A percentile compares a stretch with the other conserved stretches of the same genome.
These are phyloP conservation scores for Collybiopsis luxurians DNA, from an alignment of 768 basidiomycete species.

Conservation along the genomic window DNA sequence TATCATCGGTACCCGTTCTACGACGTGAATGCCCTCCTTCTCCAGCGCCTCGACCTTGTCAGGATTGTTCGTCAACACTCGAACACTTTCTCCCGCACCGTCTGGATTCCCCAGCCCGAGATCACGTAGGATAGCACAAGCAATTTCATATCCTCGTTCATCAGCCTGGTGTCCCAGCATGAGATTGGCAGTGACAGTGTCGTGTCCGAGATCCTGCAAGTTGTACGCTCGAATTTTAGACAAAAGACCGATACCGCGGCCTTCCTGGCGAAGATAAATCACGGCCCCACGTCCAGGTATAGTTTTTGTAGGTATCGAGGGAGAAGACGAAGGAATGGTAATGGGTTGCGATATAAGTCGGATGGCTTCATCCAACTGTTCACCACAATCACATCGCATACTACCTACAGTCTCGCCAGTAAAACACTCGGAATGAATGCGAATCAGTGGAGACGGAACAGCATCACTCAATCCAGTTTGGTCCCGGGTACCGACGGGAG, in stretches of 20 bases:
- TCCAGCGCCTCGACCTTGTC: slow-evolving; percentile 91
- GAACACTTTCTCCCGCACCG: slow-evolving; percentile 32
- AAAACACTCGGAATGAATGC: slow-evolving; percentile 98
- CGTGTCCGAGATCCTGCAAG: slow-evolving; percentile 94
- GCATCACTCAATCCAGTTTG: slow-evolving; percentile 16
- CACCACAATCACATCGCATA: slow-evolving; percentile 99
- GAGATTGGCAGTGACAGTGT: slow-evolving; percentile 97
- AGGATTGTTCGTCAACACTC: slow-evolving; percentile 95
- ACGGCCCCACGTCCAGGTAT: slow-evolving; percentile 90
- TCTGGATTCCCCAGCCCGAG: slow-evolving; percentile 64
- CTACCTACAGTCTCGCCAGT: slow-evolving; percentile 97
- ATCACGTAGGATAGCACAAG: slow-evolving; percentile 86
- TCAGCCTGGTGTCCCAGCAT: slow-evolving; percentile 95
- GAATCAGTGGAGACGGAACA: slow-evolving; percentile 77
- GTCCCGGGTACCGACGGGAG: slow-evolving; percentile 18
- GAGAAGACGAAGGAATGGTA: slow-evolving; percentile 35
- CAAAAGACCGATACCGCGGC: slow-evolving; percentile 92
- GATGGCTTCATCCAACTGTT: slow-evolving; percentile 97
- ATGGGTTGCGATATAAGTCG: slow-evolving; percentile 79
- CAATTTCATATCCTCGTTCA: slow-evolving; percentile 90
- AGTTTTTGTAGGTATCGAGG: slow-evolving; percentile 26
- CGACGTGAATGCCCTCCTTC: slow-evolving; percentile 76
- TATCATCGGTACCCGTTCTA: slow-evolving; percentile 91
- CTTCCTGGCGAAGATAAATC: slow-evolving; percentile 95
- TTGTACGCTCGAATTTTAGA: slow-evolving; percentile 98